Base-by-base conservation (phyloP, 192 early-diverging fungal genomes). In the Diversispora epigaea region DNA sequence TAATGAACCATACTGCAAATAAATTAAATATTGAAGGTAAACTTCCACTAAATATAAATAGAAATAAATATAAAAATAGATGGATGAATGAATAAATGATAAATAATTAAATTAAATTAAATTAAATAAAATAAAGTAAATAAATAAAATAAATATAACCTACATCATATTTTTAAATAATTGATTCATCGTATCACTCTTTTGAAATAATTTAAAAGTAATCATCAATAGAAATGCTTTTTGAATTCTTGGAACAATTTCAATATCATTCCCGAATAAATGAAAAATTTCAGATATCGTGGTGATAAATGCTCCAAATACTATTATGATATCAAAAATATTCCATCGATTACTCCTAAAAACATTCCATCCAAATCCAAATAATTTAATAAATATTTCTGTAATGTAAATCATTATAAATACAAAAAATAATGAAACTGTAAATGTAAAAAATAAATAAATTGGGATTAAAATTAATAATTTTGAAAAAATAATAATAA, bases 321-420 rank as follows among this genome's bases (percentile, higher is more conserved):
- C 80, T 25, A 89, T 85, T 8, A 89, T 80, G 0, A 91, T 44
- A 81, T 93, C 92, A 76, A 91, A 94, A 19, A 85, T 44, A 63
- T 89, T 86, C 87, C 87, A 89, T 15, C 73, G 60, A 65, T 82
- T 89, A 54, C 75, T 77, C n/a, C 81, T 73, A 73, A 81, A 89
- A 1, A 81, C 79, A 8, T 58, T 50, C 83, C 81, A 89, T 2
- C 87, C 87, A 15, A 89, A 58, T 6, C 87, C 87, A 14, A 78
- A 49, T 10, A 84, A 64, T 52, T 83, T 86, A 43, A 86, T 61
- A 6, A 71, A 63, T 25, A 87, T 79, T 52, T 89, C 87, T 3
- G 85, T 9, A 54, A 84, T 78, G 64, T 84, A 89, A 0, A 86
- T 67, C 4, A 76, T 14, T 6, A 89, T 78, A 45, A 86, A 74